Base-by-base conservation (phyloP, 305 asterid species). In the Solanum hybrid region DNA sequence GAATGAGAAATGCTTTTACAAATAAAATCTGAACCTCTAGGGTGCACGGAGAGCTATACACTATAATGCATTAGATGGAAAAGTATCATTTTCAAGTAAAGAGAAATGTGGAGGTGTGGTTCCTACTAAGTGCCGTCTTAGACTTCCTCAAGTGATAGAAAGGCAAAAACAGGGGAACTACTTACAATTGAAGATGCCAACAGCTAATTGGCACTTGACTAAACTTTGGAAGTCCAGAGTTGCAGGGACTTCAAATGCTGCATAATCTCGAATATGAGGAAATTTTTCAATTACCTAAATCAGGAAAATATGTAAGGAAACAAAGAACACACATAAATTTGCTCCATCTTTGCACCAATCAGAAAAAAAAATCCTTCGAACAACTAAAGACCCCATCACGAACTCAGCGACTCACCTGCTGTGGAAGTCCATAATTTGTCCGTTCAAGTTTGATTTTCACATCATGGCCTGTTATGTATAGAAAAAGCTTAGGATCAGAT, bases 181-280 rank as follows among this genome's bases (percentile, higher is more conserved):
- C 99, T 94, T 94, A 97, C 99, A 87, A 90, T 90, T 93, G 85
- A 94, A 91, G 60, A 91, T 88, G 85, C 95, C 99, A 93, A 95
- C 93, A 91, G 96, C 98, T 92, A 97, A 88, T 90, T 97, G 99
- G 91, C 92, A 92, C 88, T 96, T 97, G 91, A 95, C 91, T 88
- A 95, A 86, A 90, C 90, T 86, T 91, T 86, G 89, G 91, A 89
- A 93, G 89, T 96, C 95, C 88, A 92, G 76, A 89, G 77, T 90
- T 64, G 91, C 91, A 91, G 98, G 97, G 90, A 97, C 92, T 80
- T 85, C 93, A 88, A 94, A 93, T 90, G 95, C 89, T 89, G 93
- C 94, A 91, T 93, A 96, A 86, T 87, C 94, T 86, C 73, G 91
- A 82, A 97, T 92, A 91, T 96, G 99, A 82, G 99, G 99, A 94